Percentiles rank a stretch among this genome's conserved stretches.
Conservation (phyloP, 2,329 filamentous ascomycete species). For the Fusarium sp. region DNA sequence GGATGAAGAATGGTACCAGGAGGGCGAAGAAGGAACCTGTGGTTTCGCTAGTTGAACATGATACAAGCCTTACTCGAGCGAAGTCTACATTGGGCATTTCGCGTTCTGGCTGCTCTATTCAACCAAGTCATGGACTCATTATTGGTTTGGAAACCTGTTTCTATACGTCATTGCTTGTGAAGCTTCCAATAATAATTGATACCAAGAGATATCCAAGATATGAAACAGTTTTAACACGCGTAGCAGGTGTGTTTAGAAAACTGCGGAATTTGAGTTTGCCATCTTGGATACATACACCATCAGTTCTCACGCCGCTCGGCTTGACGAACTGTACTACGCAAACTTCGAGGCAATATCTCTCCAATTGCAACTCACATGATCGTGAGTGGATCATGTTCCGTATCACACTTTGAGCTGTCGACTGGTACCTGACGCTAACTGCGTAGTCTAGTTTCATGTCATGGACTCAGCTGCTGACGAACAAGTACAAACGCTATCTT, state of each 20-base stretch:
- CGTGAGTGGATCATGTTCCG: neutral
- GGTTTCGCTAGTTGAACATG: neutral
- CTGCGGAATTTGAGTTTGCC: neutral
- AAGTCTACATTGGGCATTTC: neutral
- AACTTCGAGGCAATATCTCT: neutral
- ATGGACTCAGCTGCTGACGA: neutral
- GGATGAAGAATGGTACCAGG: neutral
- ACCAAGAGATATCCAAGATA: constrained; percentile 1
- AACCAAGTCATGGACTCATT: neutral
- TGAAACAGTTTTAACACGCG: neutral
- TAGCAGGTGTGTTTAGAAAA: constrained; percentile 3
- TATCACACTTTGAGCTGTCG: neutral
- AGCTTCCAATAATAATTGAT: neutral
- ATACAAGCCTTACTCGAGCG: neutral
- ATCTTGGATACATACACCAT: neutral
- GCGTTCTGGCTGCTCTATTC: neutral
- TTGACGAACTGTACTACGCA: neutral
- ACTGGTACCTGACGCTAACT: constrained; percentile 10
- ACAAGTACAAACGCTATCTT: neutral
- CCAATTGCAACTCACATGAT: neutral
- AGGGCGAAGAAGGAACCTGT: neutral
- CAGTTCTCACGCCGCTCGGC: neutral
- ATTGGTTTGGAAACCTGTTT: neutral
- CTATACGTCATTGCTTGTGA: neutral
- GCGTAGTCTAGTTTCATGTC: constrained; percentile 1